phyloP scores from a whole-genome alignment of 1,139 yeast genomes.

The Yamadazyma triangularis region DNA sequence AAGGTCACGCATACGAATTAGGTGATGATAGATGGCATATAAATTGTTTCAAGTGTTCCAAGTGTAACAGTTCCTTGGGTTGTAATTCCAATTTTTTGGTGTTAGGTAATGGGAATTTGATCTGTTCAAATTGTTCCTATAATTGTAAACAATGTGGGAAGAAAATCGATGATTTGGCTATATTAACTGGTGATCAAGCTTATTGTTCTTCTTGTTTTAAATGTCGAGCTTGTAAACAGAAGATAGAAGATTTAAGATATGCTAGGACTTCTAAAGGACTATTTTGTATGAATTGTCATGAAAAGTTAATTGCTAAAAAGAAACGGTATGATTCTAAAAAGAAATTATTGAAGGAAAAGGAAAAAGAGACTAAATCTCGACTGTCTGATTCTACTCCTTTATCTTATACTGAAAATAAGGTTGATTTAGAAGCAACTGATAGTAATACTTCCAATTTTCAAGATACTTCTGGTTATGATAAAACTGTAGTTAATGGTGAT shows the following conservation, averaged over 20 bases:
- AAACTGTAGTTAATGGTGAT: not conserved
- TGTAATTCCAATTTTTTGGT: constrained; percentile 88
- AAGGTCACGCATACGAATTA: constrained; percentile 77
- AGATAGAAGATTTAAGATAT: constrained; percentile 84
- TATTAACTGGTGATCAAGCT: constrained; percentile 91
- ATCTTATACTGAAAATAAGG: not conserved
- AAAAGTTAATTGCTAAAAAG: constrained; percentile 70
- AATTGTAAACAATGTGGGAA: constrained; percentile 83
- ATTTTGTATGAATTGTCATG: constrained; percentile 92
- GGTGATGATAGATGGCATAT: constrained; percentile 97
- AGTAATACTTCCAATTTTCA: not conserved
- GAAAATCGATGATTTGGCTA: constrained; percentile 94
- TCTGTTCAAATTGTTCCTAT: constrained; percentile 89
- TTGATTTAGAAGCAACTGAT: constrained; percentile 6
- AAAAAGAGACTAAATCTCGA: constrained; percentile 2
- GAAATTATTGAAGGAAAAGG: constrained; percentile 21
- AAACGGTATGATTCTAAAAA: constrained; percentile 46
- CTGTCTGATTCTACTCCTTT: not conserved
- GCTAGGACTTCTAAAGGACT: constrained; percentile 93
- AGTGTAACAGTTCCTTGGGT: constrained; percentile 72
- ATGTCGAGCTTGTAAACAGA: constrained; percentile 84
- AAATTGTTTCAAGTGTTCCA: constrained; percentile 84
- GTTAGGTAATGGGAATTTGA: constrained; percentile 85
- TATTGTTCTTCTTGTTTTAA: constrained; percentile 89
- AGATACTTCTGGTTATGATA: constrained; percentile 1